Conservation (phyloP, 352 stramenopile genomes). For the Globisporangium yorkense region DNA sequence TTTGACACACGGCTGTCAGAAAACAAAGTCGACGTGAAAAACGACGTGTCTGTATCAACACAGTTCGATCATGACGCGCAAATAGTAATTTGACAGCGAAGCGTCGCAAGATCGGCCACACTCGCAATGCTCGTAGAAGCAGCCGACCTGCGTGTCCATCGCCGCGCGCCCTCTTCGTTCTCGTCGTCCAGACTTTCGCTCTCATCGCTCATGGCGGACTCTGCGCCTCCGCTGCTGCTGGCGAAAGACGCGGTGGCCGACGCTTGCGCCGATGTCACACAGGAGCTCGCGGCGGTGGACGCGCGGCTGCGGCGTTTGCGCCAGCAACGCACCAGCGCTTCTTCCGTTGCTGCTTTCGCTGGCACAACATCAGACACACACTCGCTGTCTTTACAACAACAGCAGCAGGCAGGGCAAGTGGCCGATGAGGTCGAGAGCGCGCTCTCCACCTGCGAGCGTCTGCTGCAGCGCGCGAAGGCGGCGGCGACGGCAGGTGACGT, state of each 20-base stretch:
- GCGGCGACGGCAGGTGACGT: background rate
- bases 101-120: background rate
- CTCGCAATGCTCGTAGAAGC: too few species aligned
- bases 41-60: too few species aligned
- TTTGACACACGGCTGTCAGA: background rate
- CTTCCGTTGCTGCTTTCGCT: background rate
- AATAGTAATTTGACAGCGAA: background rate
- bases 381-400: slow-evolving; percentile 9
- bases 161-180: background rate
- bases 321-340: background rate
- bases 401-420: slow-evolving; percentile 34
- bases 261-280: slow-evolving; percentile 37
- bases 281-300: slow-evolving; percentile 33
- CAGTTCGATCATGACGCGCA: too few species aligned
- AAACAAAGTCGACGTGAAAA: background rate
- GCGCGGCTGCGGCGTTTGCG: slow-evolving; percentile 27
- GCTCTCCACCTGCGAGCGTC: slow-evolving; percentile 42
- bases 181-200: slow-evolving; percentile 13
- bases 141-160: too few species aligned
- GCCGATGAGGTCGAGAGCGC: slow-evolving; percentile 50
- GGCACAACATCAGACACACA: background rate
- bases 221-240: too few species aligned
- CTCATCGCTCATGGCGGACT: slow-evolving; percentile 8
- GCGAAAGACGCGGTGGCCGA: slow-evolving; percentile 12
- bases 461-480: slow-evolving; percentile 23